These are phyloP conservation scores for Linnemannia schmuckeri DNA, from an alignment of 192 early-diverging fungal genomes.

Conservation along the genomic window DNA sequence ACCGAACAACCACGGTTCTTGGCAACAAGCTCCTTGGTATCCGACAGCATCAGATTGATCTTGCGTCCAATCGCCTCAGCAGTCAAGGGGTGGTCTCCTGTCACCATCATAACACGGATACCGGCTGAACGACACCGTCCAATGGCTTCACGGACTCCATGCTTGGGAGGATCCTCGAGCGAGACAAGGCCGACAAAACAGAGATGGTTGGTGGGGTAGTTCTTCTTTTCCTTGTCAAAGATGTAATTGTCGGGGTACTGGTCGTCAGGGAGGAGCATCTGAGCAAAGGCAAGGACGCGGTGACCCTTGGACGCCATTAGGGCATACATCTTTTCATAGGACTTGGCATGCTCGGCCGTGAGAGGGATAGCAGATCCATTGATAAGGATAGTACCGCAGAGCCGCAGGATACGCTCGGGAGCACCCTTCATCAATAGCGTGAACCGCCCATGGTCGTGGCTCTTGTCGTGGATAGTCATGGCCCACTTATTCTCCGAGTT, in stretches of 20 bases:
- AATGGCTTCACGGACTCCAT: slow-evolving; percentile 97
- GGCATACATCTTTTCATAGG: slow-evolving; percentile 83
- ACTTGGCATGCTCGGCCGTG: slow-evolving; percentile 70
- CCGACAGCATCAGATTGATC: slow-evolving; percentile 93
- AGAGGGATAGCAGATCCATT: slow-evolving; percentile 69
- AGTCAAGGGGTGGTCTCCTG: slow-evolving; percentile 95
- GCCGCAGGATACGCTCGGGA: slow-evolving; percentile 88
- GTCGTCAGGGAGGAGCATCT: slow-evolving; percentile 72
- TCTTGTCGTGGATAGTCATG: slow-evolving; percentile 88
- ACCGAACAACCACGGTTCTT: slow-evolving; percentile 70
- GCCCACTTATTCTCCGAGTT: slow-evolving; percentile 96
- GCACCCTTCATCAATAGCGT: slow-evolving; percentile 94
- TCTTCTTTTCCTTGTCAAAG: slow-evolving; percentile 82
- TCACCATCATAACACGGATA: slow-evolving; percentile 98
- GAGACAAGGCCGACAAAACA: slow-evolving; percentile 88
- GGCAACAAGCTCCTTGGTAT: slow-evolving; percentile 86
- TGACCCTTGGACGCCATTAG: slow-evolving; percentile 95
- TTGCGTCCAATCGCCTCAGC: slow-evolving; percentile 96
- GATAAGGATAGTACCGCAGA: slow-evolving; percentile 82
- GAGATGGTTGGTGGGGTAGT: slow-evolving; percentile 76
- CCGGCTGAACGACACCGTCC: slow-evolving; percentile 92
- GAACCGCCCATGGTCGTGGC: slow-evolving; percentile 76
- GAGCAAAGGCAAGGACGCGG: slow-evolving; percentile 94
- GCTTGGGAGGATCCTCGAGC: slow-evolving; percentile 96
- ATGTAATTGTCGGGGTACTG: slow-evolving; percentile 78